phyloP scores from a whole-genome alignment of 78 protist genomes.

The Paratrimastix pyriformis region DNA sequence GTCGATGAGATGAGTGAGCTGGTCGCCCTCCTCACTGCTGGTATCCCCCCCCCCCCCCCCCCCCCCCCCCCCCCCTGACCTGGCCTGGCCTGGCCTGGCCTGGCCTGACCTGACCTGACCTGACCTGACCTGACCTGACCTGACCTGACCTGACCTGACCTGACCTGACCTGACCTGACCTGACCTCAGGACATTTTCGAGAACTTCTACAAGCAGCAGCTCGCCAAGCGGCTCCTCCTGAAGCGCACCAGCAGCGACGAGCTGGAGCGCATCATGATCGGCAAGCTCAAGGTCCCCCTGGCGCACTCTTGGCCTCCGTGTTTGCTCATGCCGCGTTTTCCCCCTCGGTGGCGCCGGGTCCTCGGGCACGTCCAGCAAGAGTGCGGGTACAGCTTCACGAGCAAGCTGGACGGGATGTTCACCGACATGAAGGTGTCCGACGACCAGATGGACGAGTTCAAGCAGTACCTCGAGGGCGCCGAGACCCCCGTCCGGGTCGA shows the following conservation, averaged over 20 bases:
- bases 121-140: too few species aligned
- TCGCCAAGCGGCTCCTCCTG: conserved; percentile 75
- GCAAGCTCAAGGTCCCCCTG: conserved; percentile 66
- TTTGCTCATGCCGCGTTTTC: too few species aligned
- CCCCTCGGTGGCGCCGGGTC: too few species aligned
- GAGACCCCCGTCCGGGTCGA: conserved; percentile 30
- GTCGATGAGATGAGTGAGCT: neutral
- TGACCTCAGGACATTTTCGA: conserved; percentile 64
- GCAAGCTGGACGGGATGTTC: conserved; percentile 89
- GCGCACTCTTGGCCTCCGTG: too few species aligned
- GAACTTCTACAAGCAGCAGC: conserved; percentile 80
- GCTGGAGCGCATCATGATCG: conserved; percentile 66
- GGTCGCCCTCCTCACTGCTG: too few species aligned
- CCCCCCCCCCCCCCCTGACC: neutral
- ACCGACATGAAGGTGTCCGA: conserved; percentile 68
- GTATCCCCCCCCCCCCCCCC: too few species aligned
- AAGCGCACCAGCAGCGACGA: conserved; percentile 60
- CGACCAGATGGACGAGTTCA: conserved; percentile 58
- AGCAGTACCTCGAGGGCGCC: conserved; percentile 1
- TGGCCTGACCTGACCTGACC: neutral
- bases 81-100: neutral
- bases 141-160: neutral
- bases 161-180: neutral
- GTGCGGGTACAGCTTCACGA: conserved; percentile 80
- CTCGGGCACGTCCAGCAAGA: conserved; percentile 61